phyloP scores from a whole-genome alignment of 108 stramenopile genomes.

The Aureococcus anophagefferens region DNA sequence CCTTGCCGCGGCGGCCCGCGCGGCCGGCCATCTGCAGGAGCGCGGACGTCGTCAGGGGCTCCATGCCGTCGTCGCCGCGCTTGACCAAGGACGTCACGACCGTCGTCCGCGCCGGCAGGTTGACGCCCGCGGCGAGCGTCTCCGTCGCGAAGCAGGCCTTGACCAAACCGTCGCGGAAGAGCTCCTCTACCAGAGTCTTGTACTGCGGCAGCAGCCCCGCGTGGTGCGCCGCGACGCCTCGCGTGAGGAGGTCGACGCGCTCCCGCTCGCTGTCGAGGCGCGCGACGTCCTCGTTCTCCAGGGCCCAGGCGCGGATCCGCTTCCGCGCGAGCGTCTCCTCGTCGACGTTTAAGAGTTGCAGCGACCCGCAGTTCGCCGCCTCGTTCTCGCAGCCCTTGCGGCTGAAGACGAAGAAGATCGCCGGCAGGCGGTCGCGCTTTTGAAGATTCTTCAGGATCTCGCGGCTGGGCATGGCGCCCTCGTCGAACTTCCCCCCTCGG shows the following conservation, averaged over 20 bases:
- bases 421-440: slow-evolving; percentile 64
- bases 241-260: slow-evolving; percentile 47
- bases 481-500: too few relatives aligned
- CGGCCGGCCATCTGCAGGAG: slow-evolving; percentile 78
- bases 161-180: slow-evolving; percentile 67
- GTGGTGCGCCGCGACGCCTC: slow-evolving; percentile 78
- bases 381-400: slow-evolving; percentile 80
- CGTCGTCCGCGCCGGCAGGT: slow-evolving; percentile 69
- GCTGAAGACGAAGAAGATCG: slow-evolving; percentile 85
- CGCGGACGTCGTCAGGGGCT: slow-evolving; percentile 58
- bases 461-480: not conserved
- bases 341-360: slow-evolving; percentile 38
- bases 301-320: slow-evolving; percentile 58
- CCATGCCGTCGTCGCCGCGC: slow-evolving; percentile 54
- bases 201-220: slow-evolving; percentile 81
- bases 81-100: slow-evolving; percentile 78
- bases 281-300: slow-evolving; percentile 62
- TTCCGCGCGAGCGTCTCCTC: slow-evolving; percentile 53
- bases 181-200: slow-evolving; percentile 75
- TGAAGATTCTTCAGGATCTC: not conserved
- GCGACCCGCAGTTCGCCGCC: slow-evolving; percentile 27
- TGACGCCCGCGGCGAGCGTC: slow-evolving; percentile 88
- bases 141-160: slow-evolving; percentile 88
- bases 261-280: slow-evolving; percentile 31
- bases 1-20: slow-evolving; percentile 69